Base-by-base conservation (phyloP, 805 yeast species). In the Schwanniomyces vanrijiae region DNA sequence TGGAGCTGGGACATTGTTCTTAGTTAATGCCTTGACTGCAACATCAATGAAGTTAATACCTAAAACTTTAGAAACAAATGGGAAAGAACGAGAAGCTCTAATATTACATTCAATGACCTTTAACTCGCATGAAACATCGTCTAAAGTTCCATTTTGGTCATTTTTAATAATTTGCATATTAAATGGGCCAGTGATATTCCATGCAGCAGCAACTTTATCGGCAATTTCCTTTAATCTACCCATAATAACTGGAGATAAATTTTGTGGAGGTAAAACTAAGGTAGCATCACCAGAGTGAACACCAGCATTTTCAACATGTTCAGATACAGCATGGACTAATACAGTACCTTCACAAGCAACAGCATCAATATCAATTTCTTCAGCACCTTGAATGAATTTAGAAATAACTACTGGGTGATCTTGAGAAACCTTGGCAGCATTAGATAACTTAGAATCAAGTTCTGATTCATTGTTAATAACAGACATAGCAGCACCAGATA, bases 281-380 rank as follows among this genome's bases (percentile, higher is more conserved):
- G 98, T 90, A 45, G 99, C 99, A 72, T 92, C 99, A 70, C 99
- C 99, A 43, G 97, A 91, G 75, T 92, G 99, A 49, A 94, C 87
- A 78, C 99, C 99, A 8, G 99, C 99, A 62, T 91, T 90, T 74
- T 92, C 99, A 62, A 91, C 96, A 68, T 92, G 99, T 71, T 94
- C 99, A 54, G 96, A 88, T 49, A 92, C 88, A 49, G 96, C 98
- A 69, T 92, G 99, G 48, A 92, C 95, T 43, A 92, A 73, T 46
- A 92, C 89, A 60, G 83, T 71, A 60, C 99, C 99, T 47, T 90
- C 78, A 58, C 81, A 73, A 39, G 98, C 98, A 62, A 92, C 99
- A 50, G 90, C 98, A 74, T 92, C 99, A 58, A 92, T 88, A 69
- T 92, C 99, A 59, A 92, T 92, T 73, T 92, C 99, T 69, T 90